A percentile compares a stretch with the other conserved stretches of the same genome.
These are phyloP conservation scores for Clarkia xantiana DNA, from an alignment of 345 rosid species.

Conservation along the genomic window DNA sequence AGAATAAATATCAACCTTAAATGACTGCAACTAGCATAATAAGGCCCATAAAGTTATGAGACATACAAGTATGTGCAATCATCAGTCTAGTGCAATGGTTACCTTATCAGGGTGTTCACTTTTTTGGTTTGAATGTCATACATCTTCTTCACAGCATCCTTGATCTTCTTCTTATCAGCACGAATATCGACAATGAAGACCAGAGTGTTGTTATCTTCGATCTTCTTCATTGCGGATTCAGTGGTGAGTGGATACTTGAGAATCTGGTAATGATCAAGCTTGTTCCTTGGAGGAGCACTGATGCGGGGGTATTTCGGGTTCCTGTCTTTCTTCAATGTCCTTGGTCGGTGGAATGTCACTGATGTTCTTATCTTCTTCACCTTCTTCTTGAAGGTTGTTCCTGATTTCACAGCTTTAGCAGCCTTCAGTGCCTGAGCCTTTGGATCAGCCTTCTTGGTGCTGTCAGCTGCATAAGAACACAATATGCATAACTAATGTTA, in stretches of 20 bases:
- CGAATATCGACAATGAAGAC: conserved; percentile 94
- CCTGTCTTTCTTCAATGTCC: too few species aligned
- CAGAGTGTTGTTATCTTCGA: conserved; percentile 85
- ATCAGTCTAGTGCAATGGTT: background rate
- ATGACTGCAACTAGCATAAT: too few species aligned
- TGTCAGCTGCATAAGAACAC: conserved; percentile 18
- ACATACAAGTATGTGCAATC: too few species aligned
- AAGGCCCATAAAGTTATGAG: too few species aligned
- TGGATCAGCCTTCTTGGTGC: conserved; percentile 53
- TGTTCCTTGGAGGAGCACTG: conserved; percentile 78
- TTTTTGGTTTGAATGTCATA: conserved; percentile 86
- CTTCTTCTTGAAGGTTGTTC: conserved; percentile 62
- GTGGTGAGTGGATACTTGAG: conserved; percentile 88
- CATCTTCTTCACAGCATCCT: conserved; percentile 90
- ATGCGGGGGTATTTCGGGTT: conserved; percentile 61
- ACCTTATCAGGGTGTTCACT: conserved; percentile 92
- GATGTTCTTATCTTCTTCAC: conserved; percentile 66
- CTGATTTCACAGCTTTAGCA: conserved; percentile 78
- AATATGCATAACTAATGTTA: too few species aligned
- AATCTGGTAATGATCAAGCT: conserved; percentile 84
- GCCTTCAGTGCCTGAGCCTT: conserved; percentile 85
- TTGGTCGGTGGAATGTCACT: too few species aligned
- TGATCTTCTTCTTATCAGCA: too few species aligned
- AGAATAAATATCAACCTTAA: too few species aligned
- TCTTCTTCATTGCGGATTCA: conserved; percentile 88